Evolutionary conservation across 805 yeast genomes (phyloP).

Genomic region (Hanseniaspora occidentalis): DNA sequence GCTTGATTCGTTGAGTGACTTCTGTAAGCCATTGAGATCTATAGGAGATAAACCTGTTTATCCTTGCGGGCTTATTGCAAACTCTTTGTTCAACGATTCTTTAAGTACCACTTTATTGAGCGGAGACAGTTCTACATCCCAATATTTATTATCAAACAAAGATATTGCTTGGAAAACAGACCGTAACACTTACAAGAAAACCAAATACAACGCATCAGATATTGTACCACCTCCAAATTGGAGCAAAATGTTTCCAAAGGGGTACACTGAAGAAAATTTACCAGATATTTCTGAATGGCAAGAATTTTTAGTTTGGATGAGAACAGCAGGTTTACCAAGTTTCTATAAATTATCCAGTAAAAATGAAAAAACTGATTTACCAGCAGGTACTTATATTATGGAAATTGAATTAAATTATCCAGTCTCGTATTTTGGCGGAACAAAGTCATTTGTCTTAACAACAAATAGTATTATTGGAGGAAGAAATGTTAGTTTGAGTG

Average conservation of each 20-base stretch:
- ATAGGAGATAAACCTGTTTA: conserved; percentile 34
- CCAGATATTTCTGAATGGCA: conserved; percentile 61
- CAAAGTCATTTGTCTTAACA: conserved; percentile 68
- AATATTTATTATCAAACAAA: conserved; percentile 32
- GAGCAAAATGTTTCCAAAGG: conserved; percentile 57
- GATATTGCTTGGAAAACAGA: conserved; percentile 69
- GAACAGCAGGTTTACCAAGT: conserved; percentile 85
- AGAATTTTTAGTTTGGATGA: conserved; percentile 77
- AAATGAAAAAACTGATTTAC: conserved; percentile 45
- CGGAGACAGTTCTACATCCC: conserved; percentile 16
- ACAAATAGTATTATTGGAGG: conserved; percentile 83
- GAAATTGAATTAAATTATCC: conserved; percentile 71
- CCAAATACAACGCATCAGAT: conserved; percentile 44
- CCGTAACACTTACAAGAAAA: conserved; percentile 47
- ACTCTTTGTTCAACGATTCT: conserved; percentile 69
- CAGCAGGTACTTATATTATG: conserved; percentile 58
- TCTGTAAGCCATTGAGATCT: conserved; percentile 26
- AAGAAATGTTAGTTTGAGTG: conserved; percentile 69
- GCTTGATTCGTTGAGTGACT: conserved; percentile 33
- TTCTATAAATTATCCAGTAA: conserved; percentile 75
- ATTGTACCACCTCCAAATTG: conserved; percentile 81
- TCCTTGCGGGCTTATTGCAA: conserved; percentile 81
- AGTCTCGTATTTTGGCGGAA: conserved; percentile 74
- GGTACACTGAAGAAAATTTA: conserved; percentile 55
- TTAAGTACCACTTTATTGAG: conserved; percentile 36